A percentile compares a stretch with the other conserved stretches of the same genome.
Evolutionary conservation across 2,329 filamentous ascomycete species (phyloP).

Genomic region (Botryosphaeria dothidea): DNA sequence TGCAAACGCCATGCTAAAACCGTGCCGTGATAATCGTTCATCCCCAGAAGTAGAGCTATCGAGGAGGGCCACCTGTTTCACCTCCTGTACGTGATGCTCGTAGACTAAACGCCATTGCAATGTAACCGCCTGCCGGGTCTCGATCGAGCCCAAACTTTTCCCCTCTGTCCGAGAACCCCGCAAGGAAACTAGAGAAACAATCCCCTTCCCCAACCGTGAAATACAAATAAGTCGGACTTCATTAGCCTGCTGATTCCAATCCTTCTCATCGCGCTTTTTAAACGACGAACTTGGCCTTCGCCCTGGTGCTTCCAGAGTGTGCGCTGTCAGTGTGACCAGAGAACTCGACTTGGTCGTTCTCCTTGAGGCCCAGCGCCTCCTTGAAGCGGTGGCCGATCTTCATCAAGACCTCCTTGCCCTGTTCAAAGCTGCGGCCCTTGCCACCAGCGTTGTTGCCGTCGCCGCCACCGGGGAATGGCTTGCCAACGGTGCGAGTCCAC

Average conservation of each 20-base stretch:
- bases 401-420: conserved; percentile 81
- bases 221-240: conserved; percentile 6
- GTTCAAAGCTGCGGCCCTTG: conserved; percentile 75
- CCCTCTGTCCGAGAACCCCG: neutral
- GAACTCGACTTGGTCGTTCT: conserved; percentile 83
- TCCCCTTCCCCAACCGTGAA: neutral
- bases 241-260: neutral
- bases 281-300: conserved; percentile 89
- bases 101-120: conserved; percentile 17
- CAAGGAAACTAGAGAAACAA: conserved; percentile 9
- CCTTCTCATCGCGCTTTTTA: conserved; percentile 46
- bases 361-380: conserved; percentile 78
- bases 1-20: conserved; percentile 20
- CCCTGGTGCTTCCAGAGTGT: conserved; percentile 88
- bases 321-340: conserved; percentile 95
- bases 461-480: conserved; percentile 74
- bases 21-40: conserved; percentile 18
- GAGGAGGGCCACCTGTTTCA: conserved; percentile 23
- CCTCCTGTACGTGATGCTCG: conserved; percentile 18
- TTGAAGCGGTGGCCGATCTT: conserved; percentile 91
- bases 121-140: conserved; percentile 13
- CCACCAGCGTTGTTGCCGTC: conserved; percentile 71
- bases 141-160: conserved; percentile 13
- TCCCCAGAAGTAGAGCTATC: conserved; percentile 17
- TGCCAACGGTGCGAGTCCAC: conserved; percentile 94